Percentiles rank a stretch among this genome's conserved stretches.
Conservation (phyloP, 2,329 filamentous ascomycete genomes). For the Canariomyces notabilis region DNA sequence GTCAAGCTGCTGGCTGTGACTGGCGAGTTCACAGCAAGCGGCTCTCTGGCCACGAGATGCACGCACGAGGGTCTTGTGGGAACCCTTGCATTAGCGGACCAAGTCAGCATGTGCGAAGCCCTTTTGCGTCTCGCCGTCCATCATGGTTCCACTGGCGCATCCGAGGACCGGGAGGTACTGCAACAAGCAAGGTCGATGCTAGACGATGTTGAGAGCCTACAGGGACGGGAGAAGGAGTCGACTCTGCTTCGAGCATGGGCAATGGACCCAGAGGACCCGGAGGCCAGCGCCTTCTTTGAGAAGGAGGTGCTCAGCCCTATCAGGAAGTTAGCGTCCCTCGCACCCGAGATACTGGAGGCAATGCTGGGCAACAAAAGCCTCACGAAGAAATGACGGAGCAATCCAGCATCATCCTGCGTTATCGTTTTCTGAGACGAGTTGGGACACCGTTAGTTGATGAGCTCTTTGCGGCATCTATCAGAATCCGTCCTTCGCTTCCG, state of each 20-base stretch:
- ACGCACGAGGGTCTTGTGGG: conserved; percentile 26
- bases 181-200: conserved; percentile 43
- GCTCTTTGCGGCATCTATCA: background rate
- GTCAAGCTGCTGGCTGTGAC: conserved; percentile 49
- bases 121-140: conserved; percentile 45
- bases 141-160: conserved; percentile 38
- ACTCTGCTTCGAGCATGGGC: conserved; percentile 42
- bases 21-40: conserved; percentile 34
- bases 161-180: conserved; percentile 43
- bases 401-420: background rate
- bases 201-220: conserved; percentile 42
- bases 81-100: conserved; percentile 42
- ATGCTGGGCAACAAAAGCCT: conserved; percentile 32
- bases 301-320: conserved; percentile 46
- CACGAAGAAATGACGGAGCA: conserved; percentile 5
- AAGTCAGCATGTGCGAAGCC: conserved; percentile 49
- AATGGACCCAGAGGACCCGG: conserved; percentile 35
- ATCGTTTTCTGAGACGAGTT: background rate
- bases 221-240: conserved; percentile 42
- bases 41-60: conserved; percentile 25
- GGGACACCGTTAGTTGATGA: background rate
- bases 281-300: conserved; percentile 44
- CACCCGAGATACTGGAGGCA: conserved; percentile 37
- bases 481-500: conserved; percentile 2
- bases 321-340: conserved; percentile 42